Percentiles rank a stretch among this genome's conserved stretches.
phyloP scores from a whole-genome alignment of 257 asterid genomes.

The Solanum appendiculatum region DNA sequence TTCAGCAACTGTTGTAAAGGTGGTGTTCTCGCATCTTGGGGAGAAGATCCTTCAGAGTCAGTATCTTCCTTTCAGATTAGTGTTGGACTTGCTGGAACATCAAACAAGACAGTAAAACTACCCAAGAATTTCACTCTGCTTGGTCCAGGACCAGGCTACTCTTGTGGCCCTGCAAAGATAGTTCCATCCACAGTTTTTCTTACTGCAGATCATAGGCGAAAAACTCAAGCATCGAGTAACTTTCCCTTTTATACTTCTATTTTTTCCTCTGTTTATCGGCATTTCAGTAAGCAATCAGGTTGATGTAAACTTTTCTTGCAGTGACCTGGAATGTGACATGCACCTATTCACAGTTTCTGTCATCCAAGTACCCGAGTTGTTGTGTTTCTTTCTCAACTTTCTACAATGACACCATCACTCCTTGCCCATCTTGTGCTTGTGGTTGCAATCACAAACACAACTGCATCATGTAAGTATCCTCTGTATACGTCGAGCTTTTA shows the following conservation, averaged over 20 bases:
- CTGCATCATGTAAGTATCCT: conserved; percentile 43
- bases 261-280: neutral
- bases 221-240: conserved; percentile 69
- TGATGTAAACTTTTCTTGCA: conserved; percentile 13
- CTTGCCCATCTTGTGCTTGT: conserved; percentile 69
- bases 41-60: conserved; percentile 58
- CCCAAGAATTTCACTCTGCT: conserved; percentile 53
- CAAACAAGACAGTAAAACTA: conserved; percentile 67
- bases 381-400: conserved; percentile 76
- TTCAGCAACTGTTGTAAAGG: conserved; percentile 73
- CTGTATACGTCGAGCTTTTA: neutral
- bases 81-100: conserved; percentile 62
- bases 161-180: conserved; percentile 66
- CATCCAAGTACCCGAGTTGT: conserved; percentile 50
- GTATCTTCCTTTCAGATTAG: conserved; percentile 71
- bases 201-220: conserved; percentile 51
- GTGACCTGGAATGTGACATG: conserved; percentile 91
- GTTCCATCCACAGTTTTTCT: conserved; percentile 60
- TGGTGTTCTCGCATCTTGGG: conserved; percentile 73
- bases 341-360: conserved; percentile 55
- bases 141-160: conserved; percentile 73
- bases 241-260: neutral
- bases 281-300: neutral
- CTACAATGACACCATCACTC: conserved; percentile 57
- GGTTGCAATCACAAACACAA: conserved; percentile 54